Evolutionary conservation across 148 eudicot species (phyloP).

Genomic region (Fagopyrum esculentum): DNA sequence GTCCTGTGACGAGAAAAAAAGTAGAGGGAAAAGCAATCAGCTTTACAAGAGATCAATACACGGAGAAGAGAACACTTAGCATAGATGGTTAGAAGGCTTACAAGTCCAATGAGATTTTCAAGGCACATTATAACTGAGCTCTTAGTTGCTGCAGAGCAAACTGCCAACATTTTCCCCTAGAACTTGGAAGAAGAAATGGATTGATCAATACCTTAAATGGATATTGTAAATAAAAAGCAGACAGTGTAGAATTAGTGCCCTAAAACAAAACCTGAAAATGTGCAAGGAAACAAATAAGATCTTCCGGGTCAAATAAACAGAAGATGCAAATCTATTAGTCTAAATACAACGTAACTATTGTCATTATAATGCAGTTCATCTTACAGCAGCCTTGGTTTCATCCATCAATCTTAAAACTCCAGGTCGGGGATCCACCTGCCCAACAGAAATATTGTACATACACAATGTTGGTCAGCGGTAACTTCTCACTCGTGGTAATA

Average conservation of each 20-base stretch:
- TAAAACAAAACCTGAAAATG: not conserved
- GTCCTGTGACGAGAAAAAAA: conserved; percentile 40
- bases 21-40: not conserved
- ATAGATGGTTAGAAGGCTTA: conserved; percentile 21
- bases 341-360: conserved; percentile 3
- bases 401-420: conserved; percentile 97
- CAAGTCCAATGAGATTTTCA: conserved; percentile 89
- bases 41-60: not conserved
- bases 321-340: not conserved
- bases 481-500: not conserved
- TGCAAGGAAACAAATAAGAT: not conserved
- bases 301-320: not conserved
- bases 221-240: not conserved
- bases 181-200: conserved; percentile 3
- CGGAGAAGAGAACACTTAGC: not conserved
- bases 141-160: conserved; percentile 99
- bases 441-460: conserved; percentile 13
- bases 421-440: conserved; percentile 94
- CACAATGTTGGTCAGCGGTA: not conserved
- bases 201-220: conserved; percentile 1
- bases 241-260: not conserved
- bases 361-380: conserved; percentile 21
- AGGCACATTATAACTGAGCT: conserved; percentile 90
- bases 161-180: conserved; percentile 82
- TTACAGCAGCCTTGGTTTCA: conserved; percentile 87